phyloP scores from a whole-genome alignment of 148 eudicot genomes.

The Chenopodium suecicum region DNA sequence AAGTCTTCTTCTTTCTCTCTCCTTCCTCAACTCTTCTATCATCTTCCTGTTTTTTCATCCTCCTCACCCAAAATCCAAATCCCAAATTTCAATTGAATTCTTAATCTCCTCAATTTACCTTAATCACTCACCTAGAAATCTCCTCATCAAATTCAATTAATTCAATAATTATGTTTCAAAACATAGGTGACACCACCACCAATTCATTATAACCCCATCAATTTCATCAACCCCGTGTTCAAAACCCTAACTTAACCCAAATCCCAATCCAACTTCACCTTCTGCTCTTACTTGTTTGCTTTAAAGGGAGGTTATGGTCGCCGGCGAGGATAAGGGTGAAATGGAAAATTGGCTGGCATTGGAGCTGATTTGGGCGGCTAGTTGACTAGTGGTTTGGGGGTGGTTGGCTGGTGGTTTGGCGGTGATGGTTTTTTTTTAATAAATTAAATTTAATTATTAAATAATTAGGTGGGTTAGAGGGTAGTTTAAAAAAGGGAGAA shows the following conservation, averaged over 20 bases:
- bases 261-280: slow-evolving; percentile 23
- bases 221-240: slow-evolving; percentile 18
- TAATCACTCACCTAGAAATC: too few relatives aligned
- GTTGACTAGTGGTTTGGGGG: too few relatives aligned
- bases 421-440: too few relatives aligned
- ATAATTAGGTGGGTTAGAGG: too few relatives aligned
- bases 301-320: too few relatives aligned
- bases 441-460: too few relatives aligned
- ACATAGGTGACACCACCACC: slow-evolving; percentile 19
- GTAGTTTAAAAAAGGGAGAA: too few relatives aligned
- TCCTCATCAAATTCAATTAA: neutral
- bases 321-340: too few relatives aligned
- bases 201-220: slow-evolving; percentile 37
- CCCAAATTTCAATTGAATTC: neutral
- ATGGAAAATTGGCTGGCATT: too few relatives aligned
- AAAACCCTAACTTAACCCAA: slow-evolving; percentile 35
- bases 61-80: neutral
- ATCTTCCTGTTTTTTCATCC: neutral
- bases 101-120: neutral
- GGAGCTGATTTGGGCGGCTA: too few relatives aligned
- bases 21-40: neutral
- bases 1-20: too few relatives aligned
- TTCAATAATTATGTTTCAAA: slow-evolving; percentile 34
- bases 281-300: neutral
- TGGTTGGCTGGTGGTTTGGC: too few relatives aligned